phyloP scores from a whole-genome alignment of 768 basidiomycete species.

The Termitomyces sp. region DNA sequence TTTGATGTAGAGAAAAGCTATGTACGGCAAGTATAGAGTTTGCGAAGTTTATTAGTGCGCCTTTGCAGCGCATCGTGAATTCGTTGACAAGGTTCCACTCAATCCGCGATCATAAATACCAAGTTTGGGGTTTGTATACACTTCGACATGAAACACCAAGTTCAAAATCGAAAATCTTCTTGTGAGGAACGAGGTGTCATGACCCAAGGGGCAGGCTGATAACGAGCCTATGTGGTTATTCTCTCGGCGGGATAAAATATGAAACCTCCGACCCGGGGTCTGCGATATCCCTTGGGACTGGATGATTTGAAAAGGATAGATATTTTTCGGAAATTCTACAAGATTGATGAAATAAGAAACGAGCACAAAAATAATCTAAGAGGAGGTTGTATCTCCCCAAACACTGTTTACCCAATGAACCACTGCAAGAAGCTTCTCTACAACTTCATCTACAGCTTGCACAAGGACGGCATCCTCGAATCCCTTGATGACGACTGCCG shows the following conservation, averaged over 20 bases:
- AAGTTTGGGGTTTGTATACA: background rate
- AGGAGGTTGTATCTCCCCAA: constrained; percentile 37
- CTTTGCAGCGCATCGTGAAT: background rate
- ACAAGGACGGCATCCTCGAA: constrained; percentile 60
- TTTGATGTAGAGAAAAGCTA: background rate
- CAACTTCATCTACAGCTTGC: constrained; percentile 34
- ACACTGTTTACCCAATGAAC: constrained; percentile 50
- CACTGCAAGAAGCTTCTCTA: constrained; percentile 31
- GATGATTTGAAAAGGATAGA: background rate
- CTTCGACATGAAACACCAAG: no score
- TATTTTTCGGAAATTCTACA: background rate
- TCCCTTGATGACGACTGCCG: constrained; percentile 41
- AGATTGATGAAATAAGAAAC: no score
- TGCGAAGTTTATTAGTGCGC: background rate
- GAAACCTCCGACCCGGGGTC: no score
- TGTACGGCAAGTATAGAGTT: background rate
- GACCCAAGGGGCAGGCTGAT: background rate
- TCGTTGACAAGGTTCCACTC: no score
- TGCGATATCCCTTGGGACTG: no score
- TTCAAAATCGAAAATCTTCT: no score
- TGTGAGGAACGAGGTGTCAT: background rate
- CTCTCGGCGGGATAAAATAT: no score
- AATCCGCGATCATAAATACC: no score
- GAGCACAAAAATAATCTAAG: background rate
- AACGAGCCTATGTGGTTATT: background rate